Evolutionary conservation across 495 filamentous ascomycete genomes (phyloP).

Genomic region (Aspergillus biplanus): DNA sequence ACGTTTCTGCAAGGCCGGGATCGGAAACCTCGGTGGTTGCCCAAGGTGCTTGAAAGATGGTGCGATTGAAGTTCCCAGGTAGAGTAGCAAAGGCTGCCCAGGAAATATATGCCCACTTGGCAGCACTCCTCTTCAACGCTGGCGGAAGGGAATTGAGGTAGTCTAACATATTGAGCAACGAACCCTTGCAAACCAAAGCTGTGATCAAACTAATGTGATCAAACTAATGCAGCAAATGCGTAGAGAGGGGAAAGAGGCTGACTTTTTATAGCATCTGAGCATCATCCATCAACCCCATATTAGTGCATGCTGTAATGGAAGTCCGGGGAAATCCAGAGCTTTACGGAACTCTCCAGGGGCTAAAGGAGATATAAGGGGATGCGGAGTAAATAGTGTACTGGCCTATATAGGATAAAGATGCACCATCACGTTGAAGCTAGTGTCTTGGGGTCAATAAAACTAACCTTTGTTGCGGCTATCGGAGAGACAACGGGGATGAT

Average conservation of each 20-base stretch:
- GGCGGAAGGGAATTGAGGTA: conserved; percentile 12
- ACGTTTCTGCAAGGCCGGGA: neutral
- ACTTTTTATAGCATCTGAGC: neutral
- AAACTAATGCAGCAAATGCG: neutral
- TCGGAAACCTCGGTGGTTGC: conserved; percentile 9
- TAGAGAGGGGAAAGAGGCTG: neutral
- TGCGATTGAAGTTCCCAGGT: conserved; percentile 10
- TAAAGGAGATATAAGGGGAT: neutral
- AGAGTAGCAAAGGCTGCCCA: conserved; percentile 4
- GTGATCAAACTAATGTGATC: neutral
- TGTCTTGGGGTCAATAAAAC: neutral
- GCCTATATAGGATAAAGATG: neutral
- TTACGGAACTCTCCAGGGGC: neutral
- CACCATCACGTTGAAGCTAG: neutral
- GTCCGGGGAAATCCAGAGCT: neutral
- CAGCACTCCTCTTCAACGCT: conserved; percentile 9
- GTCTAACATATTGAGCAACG: neutral
- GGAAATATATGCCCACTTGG: conserved; percentile 16
- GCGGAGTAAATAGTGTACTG: neutral
- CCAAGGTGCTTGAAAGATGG: conserved; percentile 12
- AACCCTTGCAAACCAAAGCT: neutral
- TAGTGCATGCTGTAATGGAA: neutral
- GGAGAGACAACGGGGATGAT: too few relatives aligned
- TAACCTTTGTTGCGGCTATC: too few relatives aligned
- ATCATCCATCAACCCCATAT: neutral